phyloP scores from a whole-genome alignment of 805 yeast species.

The Lachancea fermentati region DNA sequence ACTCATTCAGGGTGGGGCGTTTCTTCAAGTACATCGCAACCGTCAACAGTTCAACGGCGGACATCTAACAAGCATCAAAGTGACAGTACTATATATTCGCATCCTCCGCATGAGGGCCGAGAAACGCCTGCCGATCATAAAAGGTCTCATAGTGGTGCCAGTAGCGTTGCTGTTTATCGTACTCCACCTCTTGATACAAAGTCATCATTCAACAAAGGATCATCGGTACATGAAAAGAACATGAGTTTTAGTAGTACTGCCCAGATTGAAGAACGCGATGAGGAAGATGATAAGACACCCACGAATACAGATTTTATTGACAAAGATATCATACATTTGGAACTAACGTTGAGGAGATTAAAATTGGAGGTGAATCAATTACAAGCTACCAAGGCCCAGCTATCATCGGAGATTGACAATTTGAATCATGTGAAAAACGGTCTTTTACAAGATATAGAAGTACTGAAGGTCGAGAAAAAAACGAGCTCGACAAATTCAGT shows the following conservation, averaged over 20 bases:
- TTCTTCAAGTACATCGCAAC: constrained; percentile 7
- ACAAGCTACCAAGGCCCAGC: constrained; percentile 38
- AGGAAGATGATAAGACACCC: constrained; percentile 6
- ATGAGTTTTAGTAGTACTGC: constrained; percentile 1
- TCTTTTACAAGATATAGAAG: constrained; percentile 42
- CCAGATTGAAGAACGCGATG: constrained; percentile 7
- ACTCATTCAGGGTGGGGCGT: constrained; percentile 35
- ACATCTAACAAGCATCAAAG: constrained; percentile 23
- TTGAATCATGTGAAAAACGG: constrained; percentile 43
- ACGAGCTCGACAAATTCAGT: constrained; percentile 7
- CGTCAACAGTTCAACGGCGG: constrained; percentile 6
- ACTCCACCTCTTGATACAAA: constrained; percentile 21
- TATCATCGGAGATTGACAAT: constrained; percentile 47
- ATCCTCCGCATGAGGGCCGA: background rate
- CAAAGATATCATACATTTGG: constrained; percentile 24
- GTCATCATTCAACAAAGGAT: constrained; percentile 1
- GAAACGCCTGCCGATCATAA: constrained; percentile 8
- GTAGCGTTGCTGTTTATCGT: constrained; percentile 22
- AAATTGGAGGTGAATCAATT: constrained; percentile 39
- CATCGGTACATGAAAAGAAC: constrained; percentile 3
- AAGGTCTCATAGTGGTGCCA: constrained; percentile 15
- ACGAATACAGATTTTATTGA: constrained; percentile 12
- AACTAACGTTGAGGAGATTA: constrained; percentile 37
- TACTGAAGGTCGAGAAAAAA: constrained; percentile 21
- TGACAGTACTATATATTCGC: constrained; percentile 22